Conservation (phyloP, 805 yeast species). For the fission yeast (Schizosaccharomyces pombe) region DNA sequence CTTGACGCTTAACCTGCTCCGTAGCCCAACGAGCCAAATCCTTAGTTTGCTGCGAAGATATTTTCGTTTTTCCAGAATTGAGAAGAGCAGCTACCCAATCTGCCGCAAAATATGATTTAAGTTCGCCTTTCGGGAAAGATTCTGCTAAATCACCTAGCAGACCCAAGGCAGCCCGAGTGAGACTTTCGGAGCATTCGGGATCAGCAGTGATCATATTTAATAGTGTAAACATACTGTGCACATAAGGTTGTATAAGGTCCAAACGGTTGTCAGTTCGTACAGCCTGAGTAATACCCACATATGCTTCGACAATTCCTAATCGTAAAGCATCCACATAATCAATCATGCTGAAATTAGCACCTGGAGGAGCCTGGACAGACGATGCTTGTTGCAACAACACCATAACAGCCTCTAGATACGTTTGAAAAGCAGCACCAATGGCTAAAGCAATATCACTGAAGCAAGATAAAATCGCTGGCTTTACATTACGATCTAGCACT, state of each 20-base stretch:
- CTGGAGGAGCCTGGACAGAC: slow-evolving; percentile 16
- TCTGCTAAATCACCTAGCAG: slow-evolving; percentile 80
- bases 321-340: slow-evolving; percentile 52
- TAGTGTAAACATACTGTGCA: slow-evolving; percentile 48
- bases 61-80: slow-evolving; percentile 43
- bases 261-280: slow-evolving; percentile 15
- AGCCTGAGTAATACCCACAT: slow-evolving; percentile 86
- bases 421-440: slow-evolving; percentile 52
- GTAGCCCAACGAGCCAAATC: slow-evolving; percentile 97
- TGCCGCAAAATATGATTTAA: slow-evolving; percentile 40
- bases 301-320: slow-evolving; percentile 84
- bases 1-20: slow-evolving; percentile 25
- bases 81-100: slow-evolving; percentile 65
- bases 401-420: slow-evolving; percentile 61
- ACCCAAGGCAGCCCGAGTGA: slow-evolving; percentile 69
- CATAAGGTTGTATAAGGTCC: slow-evolving; percentile 36
- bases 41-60: slow-evolving; percentile 36
- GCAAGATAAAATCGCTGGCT: slow-evolving; percentile 72
- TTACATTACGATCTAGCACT: slow-evolving; percentile 46
- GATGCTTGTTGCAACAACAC: slow-evolving; percentile 28
- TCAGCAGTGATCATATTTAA: slow-evolving; percentile 37
- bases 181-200: slow-evolving; percentile 36
- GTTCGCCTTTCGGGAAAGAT: slow-evolving; percentile 58
- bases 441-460: slow-evolving; percentile 91
- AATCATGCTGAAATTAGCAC: slow-evolving; percentile 43